Evolutionary conservation across 129 eudicot genomes (phyloP).

Genomic region (Tanacetum coccineum): DNA sequence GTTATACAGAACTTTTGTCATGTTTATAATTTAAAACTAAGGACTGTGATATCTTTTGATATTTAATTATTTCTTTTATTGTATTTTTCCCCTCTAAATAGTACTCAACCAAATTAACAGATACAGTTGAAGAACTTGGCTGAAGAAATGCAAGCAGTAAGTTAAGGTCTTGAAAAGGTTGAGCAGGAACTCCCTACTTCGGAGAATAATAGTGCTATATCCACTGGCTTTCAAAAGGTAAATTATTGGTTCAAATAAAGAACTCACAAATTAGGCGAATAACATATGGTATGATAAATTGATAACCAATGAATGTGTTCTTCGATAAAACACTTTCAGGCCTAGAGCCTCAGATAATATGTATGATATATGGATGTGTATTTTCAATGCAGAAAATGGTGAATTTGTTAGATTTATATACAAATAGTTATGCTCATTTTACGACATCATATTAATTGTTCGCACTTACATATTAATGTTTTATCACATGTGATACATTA

Average conservation of each 20-base stretch:
- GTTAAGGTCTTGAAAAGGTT: constrained; percentile 97
- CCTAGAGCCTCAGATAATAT: too few relatives aligned
- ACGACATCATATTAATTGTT: too few relatives aligned
- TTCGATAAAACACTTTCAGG: constrained; percentile 42
- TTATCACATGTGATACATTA: too few relatives aligned
- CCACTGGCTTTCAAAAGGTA: constrained; percentile 81
- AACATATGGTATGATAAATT: neutral
- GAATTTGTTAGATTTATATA: too few relatives aligned
- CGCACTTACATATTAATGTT: too few relatives aligned
- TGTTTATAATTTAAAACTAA: constrained; percentile 10
- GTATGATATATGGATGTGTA: too few relatives aligned
- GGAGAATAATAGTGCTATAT: constrained; percentile 74
- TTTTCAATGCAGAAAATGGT: too few relatives aligned
- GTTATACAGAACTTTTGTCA: too few relatives aligned
- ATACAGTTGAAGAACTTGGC: constrained; percentile 93
- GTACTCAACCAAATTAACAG: constrained; percentile 33
- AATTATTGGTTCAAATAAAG: constrained; percentile 11
- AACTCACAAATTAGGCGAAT: neutral
- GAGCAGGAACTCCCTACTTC: constrained; percentile 93
- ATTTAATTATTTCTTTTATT: constrained; percentile 10
- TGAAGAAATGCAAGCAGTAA: constrained; percentile 99
- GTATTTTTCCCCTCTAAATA: neutral
- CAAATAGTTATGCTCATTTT: too few relatives aligned
- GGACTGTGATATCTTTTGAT: neutral
- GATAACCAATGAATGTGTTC: neutral